phyloP scores from a whole-genome alignment of 140 eudicot species.

The Ambrosia hybrid region DNA sequence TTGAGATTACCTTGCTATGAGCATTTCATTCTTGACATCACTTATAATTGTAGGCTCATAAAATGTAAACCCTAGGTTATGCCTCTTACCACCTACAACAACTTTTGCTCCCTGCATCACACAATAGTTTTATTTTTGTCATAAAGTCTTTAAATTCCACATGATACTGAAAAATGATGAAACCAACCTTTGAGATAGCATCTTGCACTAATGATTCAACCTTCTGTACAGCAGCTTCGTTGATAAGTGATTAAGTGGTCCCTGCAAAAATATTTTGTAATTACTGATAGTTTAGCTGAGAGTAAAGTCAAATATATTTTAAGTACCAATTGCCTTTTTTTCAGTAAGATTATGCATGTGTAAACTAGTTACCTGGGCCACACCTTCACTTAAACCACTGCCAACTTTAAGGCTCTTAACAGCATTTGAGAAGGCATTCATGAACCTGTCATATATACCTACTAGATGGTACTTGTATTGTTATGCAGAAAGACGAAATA shows the following conservation, averaged over 20 bases:
- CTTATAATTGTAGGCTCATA: slow-evolving; percentile 84
- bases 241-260: slow-evolving; percentile 91
- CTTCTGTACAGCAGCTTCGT: slow-evolving; percentile 87
- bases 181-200: slow-evolving; percentile 83
- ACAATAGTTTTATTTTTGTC: slow-evolving; percentile 7
- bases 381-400: slow-evolving; percentile 83
- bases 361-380: slow-evolving; percentile 55
- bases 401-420: slow-evolving; percentile 85
- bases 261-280: slow-evolving; percentile 46
- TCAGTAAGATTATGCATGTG: neutral
- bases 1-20: slow-evolving; percentile 61
- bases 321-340: neutral
- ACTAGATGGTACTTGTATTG: slow-evolving; percentile 25
- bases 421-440: slow-evolving; percentile 59
- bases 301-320: neutral
- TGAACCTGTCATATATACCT: slow-evolving; percentile 87
- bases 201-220: slow-evolving; percentile 69
- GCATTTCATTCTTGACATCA: slow-evolving; percentile 84
- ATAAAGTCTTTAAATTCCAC: neutral
- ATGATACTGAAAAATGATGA: neutral
- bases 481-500: slow-evolving; percentile 14
- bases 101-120: slow-evolving; percentile 70
- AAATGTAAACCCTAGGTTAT: slow-evolving; percentile 73
- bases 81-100: slow-evolving; percentile 85
- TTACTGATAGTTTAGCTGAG: neutral